Evolutionary conservation across 169 alveolate genomes (phyloP), one percentile per base, ranked within the genome.

Genomic region (Cryptosporidium canis): DNA sequence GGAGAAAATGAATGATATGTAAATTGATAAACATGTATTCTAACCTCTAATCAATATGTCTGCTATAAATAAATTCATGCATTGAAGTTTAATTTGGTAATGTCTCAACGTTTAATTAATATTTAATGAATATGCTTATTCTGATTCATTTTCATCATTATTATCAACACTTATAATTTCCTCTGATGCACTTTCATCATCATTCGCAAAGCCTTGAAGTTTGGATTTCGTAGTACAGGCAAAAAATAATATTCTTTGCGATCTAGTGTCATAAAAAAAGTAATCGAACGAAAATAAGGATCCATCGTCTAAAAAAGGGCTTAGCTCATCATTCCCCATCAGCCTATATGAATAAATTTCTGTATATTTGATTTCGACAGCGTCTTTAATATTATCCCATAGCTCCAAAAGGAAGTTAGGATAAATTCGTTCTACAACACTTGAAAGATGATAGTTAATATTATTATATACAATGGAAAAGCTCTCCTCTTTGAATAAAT

Each of bases 321-420:
- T 63, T 58, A 61, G 55, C 16, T 77, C 87, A 37, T 77, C 87
- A 77, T 77, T 44, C 18, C 87, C 87, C 87, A 61, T 77, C 37
- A 77, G 41, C 29, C 87, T 55, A 55, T 77, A 77, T 4, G 87
- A 77, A 41, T 77, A 77, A 31, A 77, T 61, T 39, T 55, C 70
- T 11, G 72, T 61, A 77, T 77, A 55, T 39, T 77, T 63, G 24
- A 77, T 77, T 58, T 77, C 72, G 2, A 77, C 87, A 5, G 87
- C 87, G 58, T 77, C 87, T 55, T 77, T 55, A 16, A 77, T 77
- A 37, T 58, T 77, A 1, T 51, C 67, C 94, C 94, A 91, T 27
- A 91, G 90, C 11, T 91, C 87, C 16, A 70, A 47, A 11, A 91
- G 77, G 48, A 91, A 91, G 37, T 90, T 93, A 1, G 94, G 94